phyloP scores from a whole-genome alignment of 257 asterid genomes.

The Nicotiana attenuata region DNA sequence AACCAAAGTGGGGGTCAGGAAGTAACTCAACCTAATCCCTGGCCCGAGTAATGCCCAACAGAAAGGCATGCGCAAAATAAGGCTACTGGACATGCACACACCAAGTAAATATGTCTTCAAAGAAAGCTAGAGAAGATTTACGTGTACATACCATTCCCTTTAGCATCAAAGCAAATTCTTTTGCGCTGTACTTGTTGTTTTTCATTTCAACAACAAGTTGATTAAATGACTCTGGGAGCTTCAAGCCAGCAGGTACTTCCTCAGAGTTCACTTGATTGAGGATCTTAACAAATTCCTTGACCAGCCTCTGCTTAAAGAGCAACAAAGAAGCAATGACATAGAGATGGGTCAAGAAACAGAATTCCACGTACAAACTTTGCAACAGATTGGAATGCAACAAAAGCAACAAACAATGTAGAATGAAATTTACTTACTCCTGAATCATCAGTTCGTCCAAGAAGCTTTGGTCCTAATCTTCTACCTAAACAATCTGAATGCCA shows the following conservation, averaged over 20 bases:
- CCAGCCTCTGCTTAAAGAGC: conserved; percentile 64
- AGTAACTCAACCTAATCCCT: neutral
- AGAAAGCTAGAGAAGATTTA: neutral
- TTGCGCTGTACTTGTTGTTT: conserved; percentile 65
- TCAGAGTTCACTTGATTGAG: conserved; percentile 88
- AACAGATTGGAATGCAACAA: neutral
- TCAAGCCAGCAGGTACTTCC: conserved; percentile 75
- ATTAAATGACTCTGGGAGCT: conserved; percentile 82
- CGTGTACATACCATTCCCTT: conserved; percentile 84
- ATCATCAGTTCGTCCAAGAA: conserved; percentile 85
- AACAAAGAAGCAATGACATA: conserved; percentile 5
- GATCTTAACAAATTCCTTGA: conserved; percentile 79
- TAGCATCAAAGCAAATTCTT: conserved; percentile 85
- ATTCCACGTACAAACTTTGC: neutral
- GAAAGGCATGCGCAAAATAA: neutral
- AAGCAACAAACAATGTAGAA: conserved; percentile 5
- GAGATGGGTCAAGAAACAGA: neutral
- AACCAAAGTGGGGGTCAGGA: neutral
- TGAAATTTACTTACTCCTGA: conserved; percentile 62
- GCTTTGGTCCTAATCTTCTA: conserved; percentile 90
- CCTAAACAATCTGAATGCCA: conserved; percentile 85
- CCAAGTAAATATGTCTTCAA: neutral
- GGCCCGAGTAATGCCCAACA: neutral
- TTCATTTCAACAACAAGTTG: conserved; percentile 94
- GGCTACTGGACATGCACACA: neutral